These are phyloP conservation scores for Cercospora sesami DNA, from an alignment of 2,329 filamentous ascomycete genomes.

Conservation along the genomic window DNA sequence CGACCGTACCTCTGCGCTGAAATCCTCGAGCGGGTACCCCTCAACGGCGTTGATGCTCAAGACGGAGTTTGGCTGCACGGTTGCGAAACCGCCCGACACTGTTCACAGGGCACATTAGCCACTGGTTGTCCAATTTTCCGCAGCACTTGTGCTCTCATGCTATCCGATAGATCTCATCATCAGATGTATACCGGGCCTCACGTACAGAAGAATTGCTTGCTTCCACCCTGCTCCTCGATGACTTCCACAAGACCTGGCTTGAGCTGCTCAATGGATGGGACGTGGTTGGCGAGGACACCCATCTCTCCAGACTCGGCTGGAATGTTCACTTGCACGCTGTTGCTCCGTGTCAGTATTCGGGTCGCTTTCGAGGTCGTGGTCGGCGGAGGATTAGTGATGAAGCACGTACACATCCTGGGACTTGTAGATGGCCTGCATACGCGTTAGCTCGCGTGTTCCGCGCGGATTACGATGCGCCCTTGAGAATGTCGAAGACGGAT, in stretches of 20 bases:
- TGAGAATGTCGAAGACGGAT: neutral
- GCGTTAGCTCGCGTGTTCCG: neutral
- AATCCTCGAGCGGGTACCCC: constrained; percentile 91
- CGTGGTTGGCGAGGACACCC: constrained; percentile 99
- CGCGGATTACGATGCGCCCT: neutral
- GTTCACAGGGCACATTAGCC: constrained; percentile 15
- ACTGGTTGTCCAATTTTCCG: neutral
- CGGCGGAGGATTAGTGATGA: constrained; percentile 12
- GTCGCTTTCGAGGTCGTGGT: constrained; percentile 9
- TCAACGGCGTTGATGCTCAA: constrained; percentile 99
- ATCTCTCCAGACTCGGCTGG: constrained; percentile 97
- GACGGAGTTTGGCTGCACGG: constrained; percentile 90
- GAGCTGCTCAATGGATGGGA: constrained; percentile 97
- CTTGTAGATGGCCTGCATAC: constrained; percentile 64
- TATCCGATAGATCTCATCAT: neutral
- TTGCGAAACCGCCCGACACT: constrained; percentile 97
- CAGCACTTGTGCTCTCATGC: neutral
- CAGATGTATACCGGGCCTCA: constrained; percentile 33
- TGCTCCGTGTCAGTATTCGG: constrained; percentile 28
- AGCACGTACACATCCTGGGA: constrained; percentile 67
- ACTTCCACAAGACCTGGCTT: constrained; percentile 95
- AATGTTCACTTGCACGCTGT: constrained; percentile 96
- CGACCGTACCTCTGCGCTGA: constrained; percentile 71
- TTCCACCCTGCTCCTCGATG: constrained; percentile 83
- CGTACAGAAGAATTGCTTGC: constrained; percentile 99